Evolutionary conservation across 148 eudicot species (phyloP), one percentile per base, ranked within the genome.

Genomic region (Limonium bicolor): DNA sequence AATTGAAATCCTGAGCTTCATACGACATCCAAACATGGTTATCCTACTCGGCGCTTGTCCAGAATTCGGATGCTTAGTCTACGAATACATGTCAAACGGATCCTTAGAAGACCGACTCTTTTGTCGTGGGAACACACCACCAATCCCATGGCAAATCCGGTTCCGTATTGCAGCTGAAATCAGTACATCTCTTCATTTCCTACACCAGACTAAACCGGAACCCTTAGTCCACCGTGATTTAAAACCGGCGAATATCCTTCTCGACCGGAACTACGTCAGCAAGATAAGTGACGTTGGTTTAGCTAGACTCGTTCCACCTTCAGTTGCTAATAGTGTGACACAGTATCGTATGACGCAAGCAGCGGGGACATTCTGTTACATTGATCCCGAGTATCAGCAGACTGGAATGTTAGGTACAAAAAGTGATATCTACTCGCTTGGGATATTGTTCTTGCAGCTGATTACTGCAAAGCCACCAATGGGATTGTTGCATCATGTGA

Each of bases 311-410:
- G 81, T 81, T 21, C 92, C 92, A 38, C 80, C 84, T 8, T 53
- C 72, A 0, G 17, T 73, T 1, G 65, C 67, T 0, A 68, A 81
- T 25, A 64, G 46, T 13, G 85, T 77, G 6, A 77, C 85, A 16
- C 85, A 73, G 36, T 77, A 66, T 14, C 59, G 73, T 18, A 77
- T 81, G 78, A 81, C 93, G 4, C 70, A 72, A 39, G 55, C 93
- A 2, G 93, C 85, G 0, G 93, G 93, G 14, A 81, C 93, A 0
- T 65, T 81, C 26, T 77, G 85, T 51, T 81, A 77, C 53, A 81
- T 81, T 24, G 93, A 81, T 37, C 93, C 93, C 0, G 93, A 81
- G 56, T 81, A 81, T 59, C 93, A 81, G 27, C 93, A 77, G 46
- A 73, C 81, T 0, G 93, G 93, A 9, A 71, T 68, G 93, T 66